phyloP scores from a whole-genome alignment of 2,329 filamentous ascomycete genomes.

The Plenodomus lindquistii region DNA sequence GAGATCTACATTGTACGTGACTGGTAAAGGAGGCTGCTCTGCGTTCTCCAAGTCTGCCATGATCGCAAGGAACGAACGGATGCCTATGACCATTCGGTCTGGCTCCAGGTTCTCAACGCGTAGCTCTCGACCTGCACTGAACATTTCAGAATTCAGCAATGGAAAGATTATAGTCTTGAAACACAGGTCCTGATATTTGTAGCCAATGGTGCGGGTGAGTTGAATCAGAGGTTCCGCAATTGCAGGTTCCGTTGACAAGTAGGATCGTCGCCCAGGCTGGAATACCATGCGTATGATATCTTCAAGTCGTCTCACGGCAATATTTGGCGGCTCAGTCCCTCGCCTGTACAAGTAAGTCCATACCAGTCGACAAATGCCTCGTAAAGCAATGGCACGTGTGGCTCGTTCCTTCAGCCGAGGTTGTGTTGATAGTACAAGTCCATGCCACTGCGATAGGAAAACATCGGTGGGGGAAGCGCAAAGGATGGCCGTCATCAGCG shows the following conservation, averaged over 20 bases:
- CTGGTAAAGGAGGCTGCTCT: conserved; percentile 83
- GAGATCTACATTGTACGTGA: conserved; percentile 59
- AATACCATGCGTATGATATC: conserved; percentile 86
- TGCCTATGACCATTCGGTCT: conserved; percentile 96
- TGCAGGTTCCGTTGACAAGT: conserved; percentile 80
- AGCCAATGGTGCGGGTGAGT: conserved; percentile 91
- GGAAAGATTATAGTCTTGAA: conserved; percentile 94
- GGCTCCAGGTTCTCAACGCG: conserved; percentile 93
- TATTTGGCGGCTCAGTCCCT: conserved; percentile 69
- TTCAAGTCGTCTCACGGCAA: conserved; percentile 78
- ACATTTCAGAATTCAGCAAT: conserved; percentile 89
- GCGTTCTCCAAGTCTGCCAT: conserved; percentile 91
- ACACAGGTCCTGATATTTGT: conserved; percentile 90
- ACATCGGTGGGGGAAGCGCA: conserved; percentile 85
- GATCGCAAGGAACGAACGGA: conserved; percentile 88
- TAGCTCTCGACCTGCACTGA: conserved; percentile 74
- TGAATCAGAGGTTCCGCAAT: conserved; percentile 90
- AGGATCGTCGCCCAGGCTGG: conserved; percentile 76
- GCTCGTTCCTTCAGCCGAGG: conserved; percentile 82
- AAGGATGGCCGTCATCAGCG: conserved; percentile 81
- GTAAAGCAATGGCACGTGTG: conserved; percentile 77
- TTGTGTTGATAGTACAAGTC: conserved; percentile 76
- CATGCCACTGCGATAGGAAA: conserved; percentile 85
- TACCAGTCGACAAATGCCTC: conserved; percentile 84
- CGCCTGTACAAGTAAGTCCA: conserved; percentile 91